A percentile compares a stretch with the other conserved stretches of the same genome.
Evolutionary conservation across 768 basidiomycete species (phyloP).

Genomic region (Lyophyllum atratum): DNA sequence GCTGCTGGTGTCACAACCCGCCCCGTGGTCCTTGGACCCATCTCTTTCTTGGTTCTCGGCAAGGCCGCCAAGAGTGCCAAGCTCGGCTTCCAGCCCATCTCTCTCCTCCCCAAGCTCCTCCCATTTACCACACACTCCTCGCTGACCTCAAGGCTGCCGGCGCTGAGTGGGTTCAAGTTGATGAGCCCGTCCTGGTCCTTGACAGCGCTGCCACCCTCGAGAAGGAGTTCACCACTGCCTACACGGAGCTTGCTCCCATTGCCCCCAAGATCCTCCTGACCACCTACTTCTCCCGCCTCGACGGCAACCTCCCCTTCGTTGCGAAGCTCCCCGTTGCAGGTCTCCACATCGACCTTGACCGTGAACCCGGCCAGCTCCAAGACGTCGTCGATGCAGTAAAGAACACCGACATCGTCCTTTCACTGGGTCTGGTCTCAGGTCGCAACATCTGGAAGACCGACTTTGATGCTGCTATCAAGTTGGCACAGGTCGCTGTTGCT

Average conservation of each 20-base stretch:
- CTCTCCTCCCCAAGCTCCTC: constrained; percentile 88
- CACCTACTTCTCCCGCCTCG: constrained; percentile 97
- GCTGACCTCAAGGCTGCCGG: constrained; percentile 91
- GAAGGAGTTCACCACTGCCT: constrained; percentile 79
- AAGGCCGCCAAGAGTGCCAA: constrained; percentile 87
- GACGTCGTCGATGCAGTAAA: constrained; percentile 82
- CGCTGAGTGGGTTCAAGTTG: constrained; percentile 93
- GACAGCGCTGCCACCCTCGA: constrained; percentile 79
- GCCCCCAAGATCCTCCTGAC: constrained; percentile 92
- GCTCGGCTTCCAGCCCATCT: constrained; percentile 86
- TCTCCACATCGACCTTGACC: constrained; percentile 96
- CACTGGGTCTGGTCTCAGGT: constrained; percentile 95
- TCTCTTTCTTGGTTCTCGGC: constrained; percentile 93
- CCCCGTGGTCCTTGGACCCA: constrained; percentile 93
- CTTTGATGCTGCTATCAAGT: constrained; percentile 78
- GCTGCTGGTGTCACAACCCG: constrained; percentile 86
- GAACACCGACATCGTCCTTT: constrained; percentile 77
- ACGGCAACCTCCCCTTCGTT: constrained; percentile 84
- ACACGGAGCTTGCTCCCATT: constrained; percentile 77
- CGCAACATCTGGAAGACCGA: constrained; percentile 99
- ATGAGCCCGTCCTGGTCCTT: constrained; percentile 95
- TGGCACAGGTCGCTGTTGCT: constrained; percentile 82
- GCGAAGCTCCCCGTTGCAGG: constrained; percentile 91
- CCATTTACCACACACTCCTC: constrained; percentile 89
- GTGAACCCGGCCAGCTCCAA: constrained; percentile 89